Base-by-base conservation (phyloP, 2,329 filamentous ascomycete species). In the Biscogniauxia mediterranea region DNA sequence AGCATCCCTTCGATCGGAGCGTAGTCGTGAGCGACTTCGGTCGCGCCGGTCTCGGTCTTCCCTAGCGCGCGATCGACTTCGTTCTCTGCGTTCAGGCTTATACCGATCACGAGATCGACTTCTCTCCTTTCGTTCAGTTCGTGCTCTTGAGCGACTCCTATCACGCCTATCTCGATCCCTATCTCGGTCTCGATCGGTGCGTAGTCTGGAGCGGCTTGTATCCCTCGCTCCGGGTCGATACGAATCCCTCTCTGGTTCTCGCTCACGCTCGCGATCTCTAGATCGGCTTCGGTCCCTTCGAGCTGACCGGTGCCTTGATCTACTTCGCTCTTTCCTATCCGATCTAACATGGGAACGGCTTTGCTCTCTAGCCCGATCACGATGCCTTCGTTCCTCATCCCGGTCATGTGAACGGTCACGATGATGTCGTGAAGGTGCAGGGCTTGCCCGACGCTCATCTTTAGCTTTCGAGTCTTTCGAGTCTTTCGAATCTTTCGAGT, bases 201-300 rank as follows among this genome's bases (percentile, higher is more conserved):
- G 69, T 15, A 62, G 56, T 17, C 69, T 68, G 52, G 70, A 73
- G 19, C 70, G 68, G 51, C 69, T 72, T 57, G 66, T 68, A 50
- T 72, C 70, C 54, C 70, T 68, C 59, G 67, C 67, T 2, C 70
- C 70, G 13, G 72, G 72, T 5, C 72, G 64, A 57, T 74, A 74
- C 8, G 71, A 69, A 61, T 74, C 71, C 55, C 70, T 72, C 32
- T 73, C 70, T 49, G 67, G 69, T 13, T 71, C 70, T 49, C 64
- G 64, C 20, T 67, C 64, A 20, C 78, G 71, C 38, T 71, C 68
- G 8, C 71, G 71, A 19, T 77, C 73, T 71, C 52, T 74, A 55
- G 79, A 79, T 23, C 77, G 76, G 53, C 75, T 79, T 28, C 74
- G 75, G 3, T 73, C 70, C 56, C 66, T 68, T 20, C 69, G 68